Percentiles rank a stretch among this genome's conserved stretches.
phyloP scores from a whole-genome alignment of 305 asterid species.

The Withania somnifera region DNA sequence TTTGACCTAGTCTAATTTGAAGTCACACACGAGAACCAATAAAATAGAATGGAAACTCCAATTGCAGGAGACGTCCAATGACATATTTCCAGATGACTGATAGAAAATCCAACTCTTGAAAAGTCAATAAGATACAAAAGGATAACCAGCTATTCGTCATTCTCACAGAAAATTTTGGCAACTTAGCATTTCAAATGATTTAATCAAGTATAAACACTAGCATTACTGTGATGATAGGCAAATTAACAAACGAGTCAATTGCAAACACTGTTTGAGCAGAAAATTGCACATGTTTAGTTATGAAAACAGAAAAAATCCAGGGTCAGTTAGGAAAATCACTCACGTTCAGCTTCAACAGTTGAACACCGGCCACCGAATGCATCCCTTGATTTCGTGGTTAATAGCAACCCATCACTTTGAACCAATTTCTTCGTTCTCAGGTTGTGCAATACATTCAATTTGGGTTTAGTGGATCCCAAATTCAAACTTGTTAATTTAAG shows the following conservation, averaged over 20 bases:
- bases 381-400: constrained; percentile 28
- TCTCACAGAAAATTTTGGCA: not conserved
- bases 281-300: not conserved
- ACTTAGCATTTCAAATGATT: not conserved
- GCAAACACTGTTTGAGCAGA: not conserved
- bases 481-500: constrained; percentile 36
- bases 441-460: constrained; percentile 26
- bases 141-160: not conserved
- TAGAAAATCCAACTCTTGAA: not conserved
- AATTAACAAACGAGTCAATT: not conserved
- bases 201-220: not conserved
- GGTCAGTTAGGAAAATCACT: constrained; percentile 8
- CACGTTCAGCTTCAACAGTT: constrained; percentile 33
- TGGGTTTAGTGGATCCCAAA: constrained; percentile 33
- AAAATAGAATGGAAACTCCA: not conserved
- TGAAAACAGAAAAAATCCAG: not conserved
- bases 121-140: not conserved
- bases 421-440: constrained; percentile 14
- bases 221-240: not conserved
- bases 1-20: not conserved
- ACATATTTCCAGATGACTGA: not conserved
- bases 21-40: not conserved
- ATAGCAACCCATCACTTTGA: constrained; percentile 33
- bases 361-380: constrained; percentile 28
- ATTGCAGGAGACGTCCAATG: not conserved